These are phyloP conservation scores for Aspergillus campestris DNA, from an alignment of 495 filamentous ascomycete species.

Conservation along the genomic window DNA sequence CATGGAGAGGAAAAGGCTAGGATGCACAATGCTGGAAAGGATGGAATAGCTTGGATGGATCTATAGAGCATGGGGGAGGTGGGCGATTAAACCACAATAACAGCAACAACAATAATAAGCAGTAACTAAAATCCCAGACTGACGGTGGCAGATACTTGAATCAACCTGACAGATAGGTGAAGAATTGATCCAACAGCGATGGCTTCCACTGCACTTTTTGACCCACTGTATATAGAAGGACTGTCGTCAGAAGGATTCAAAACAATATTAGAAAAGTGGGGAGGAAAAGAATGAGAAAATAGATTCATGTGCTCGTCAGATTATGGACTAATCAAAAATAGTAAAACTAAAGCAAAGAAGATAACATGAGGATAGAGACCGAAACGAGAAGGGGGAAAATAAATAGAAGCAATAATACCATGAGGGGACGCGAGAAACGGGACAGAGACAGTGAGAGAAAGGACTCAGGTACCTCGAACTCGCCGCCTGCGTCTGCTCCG, in stretches of 20 bases:
- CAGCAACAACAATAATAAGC: no score
- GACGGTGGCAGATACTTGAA: no score
- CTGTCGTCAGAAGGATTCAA: background rate
- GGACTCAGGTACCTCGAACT: constrained; percentile 1
- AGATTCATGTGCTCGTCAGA: no score
- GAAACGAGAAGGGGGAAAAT: background rate
- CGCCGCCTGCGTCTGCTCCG: constrained; percentile 5
- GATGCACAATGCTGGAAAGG: constrained; percentile 14
- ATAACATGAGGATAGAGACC: constrained; percentile 1
- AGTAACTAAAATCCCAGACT: no score
- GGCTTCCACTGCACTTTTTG: constrained; percentile 19
- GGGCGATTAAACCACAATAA: background rate
- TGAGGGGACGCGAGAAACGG: no score
- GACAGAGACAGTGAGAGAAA: no score
- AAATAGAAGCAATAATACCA: background rate
- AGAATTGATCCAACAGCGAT: constrained; percentile 14
- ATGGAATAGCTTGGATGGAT: constrained; percentile 8
- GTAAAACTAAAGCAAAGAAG: constrained; percentile 3
- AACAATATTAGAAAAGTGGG: no score
- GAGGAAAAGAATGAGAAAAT: no score
- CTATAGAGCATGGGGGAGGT: constrained; percentile 9
- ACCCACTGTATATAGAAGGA: constrained; percentile 10
- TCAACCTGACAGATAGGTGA: constrained; percentile 1
- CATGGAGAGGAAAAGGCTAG: constrained; percentile 8
- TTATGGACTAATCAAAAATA: constrained; percentile 2